These are phyloP conservation scores for Backusella parvicylindrica DNA, from an alignment of 192 early-diverging fungal genomes.

Conservation along the genomic window DNA sequence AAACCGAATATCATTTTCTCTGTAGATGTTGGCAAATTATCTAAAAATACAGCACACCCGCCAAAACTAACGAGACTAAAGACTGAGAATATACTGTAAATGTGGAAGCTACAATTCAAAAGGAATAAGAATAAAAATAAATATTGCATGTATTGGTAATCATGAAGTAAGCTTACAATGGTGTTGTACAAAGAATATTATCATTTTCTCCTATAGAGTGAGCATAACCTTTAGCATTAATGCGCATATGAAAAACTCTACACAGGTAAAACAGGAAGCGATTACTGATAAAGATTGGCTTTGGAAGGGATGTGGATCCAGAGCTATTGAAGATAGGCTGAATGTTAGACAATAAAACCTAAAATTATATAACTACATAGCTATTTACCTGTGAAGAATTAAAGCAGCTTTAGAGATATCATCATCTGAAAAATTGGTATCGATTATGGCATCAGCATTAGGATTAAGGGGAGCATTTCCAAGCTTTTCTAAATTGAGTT, in stretches of 20 bases:
- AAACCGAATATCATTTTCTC: neutral
- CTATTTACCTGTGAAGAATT: neutral
- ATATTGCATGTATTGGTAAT: neutral
- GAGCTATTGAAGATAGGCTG: neutral
- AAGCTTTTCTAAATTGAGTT: neutral
- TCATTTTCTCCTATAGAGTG: neutral
- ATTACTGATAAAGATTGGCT: neutral
- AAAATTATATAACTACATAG: neutral
- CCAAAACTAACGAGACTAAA: neutral
- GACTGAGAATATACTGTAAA: neutral
- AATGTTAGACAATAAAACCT: neutral
- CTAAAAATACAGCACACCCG: neutral
- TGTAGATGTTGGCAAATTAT: neutral
- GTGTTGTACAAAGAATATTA: neutral
- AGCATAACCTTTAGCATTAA: no score
- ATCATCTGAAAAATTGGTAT: neutral
- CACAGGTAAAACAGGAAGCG: neutral
- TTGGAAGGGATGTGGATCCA: conserved; percentile 4
- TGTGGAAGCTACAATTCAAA: neutral
- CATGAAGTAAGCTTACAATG: neutral
- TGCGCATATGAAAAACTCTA: neutral
- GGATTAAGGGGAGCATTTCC: neutral
- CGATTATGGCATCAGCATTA: neutral
- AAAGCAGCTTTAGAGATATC: neutral
- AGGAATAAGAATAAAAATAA: neutral